phyloP scores from a whole-genome alignment of 176 grass and related monocot species.

The Microstegium vimineum region DNA sequence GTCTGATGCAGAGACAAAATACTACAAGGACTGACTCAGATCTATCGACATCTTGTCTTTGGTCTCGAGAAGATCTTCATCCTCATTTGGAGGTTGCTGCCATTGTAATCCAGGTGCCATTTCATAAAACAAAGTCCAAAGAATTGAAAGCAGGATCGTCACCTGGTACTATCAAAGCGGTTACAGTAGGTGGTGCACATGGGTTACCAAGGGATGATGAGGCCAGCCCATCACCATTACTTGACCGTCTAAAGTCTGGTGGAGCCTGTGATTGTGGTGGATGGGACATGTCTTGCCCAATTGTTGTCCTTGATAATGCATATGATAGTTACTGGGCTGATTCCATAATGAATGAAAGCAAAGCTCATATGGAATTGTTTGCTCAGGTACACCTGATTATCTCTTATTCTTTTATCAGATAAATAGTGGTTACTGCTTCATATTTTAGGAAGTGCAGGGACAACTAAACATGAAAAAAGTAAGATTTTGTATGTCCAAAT shows the following conservation, averaged over 20 bases:
- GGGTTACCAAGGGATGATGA: constrained; percentile 70
- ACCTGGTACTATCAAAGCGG: constrained; percentile 49
- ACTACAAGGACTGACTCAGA: constrained; percentile 42
- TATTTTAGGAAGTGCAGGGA: background rate
- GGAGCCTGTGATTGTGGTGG: constrained; percentile 93
- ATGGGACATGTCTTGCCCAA: constrained; percentile 98
- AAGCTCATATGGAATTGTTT: constrained; percentile 57
- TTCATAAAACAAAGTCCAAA: constrained; percentile 54
- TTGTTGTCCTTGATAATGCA: constrained; percentile 67
- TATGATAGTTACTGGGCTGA: constrained; percentile 51
- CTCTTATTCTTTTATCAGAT: background rate
- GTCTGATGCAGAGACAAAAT: constrained; percentile 36
- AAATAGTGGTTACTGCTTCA: background rate
- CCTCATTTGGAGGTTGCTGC: constrained; percentile 81
- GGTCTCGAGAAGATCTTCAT: constrained; percentile 72
- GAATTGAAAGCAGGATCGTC: constrained; percentile 35
- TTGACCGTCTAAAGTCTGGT: constrained; percentile 79
- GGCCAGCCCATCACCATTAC: constrained; percentile 59
- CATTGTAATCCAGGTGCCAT: constrained; percentile 63
- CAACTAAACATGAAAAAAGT: background rate
- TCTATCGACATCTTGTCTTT: constrained; percentile 58
- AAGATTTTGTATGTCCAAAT: background rate
- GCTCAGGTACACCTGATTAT: constrained; percentile 59
- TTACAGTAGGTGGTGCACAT: constrained; percentile 67
- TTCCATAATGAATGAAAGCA: constrained; percentile 46